phyloP scores from a whole-genome alignment of 306 rosid species.

The Oemleria cerasiformis region DNA sequence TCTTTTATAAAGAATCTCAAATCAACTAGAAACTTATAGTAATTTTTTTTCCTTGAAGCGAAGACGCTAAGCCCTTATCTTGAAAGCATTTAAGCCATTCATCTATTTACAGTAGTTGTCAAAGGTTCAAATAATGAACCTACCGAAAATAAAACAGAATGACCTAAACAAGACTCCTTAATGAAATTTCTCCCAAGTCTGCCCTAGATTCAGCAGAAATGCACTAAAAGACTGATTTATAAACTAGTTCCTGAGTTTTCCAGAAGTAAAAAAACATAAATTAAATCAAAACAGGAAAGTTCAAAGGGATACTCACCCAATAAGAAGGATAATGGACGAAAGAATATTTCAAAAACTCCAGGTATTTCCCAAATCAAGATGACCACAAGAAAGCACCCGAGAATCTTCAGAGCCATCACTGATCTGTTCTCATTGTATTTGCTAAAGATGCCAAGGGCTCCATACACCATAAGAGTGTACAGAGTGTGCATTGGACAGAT shows the following conservation, averaged over 20 bases:
- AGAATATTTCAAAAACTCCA: constrained; percentile 74
- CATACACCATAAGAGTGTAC: constrained; percentile 96
- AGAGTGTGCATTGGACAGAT: constrained; percentile 99
- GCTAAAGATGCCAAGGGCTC: constrained; percentile 85
- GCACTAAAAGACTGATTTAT: neutral
- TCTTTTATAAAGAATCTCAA: neutral
- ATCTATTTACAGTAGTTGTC: neutral
- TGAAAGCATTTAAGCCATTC: neutral
- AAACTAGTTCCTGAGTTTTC: constrained; percentile 16
- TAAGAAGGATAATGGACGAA: constrained; percentile 73
- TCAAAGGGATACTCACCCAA: constrained; percentile 61
- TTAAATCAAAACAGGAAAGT: constrained; percentile 9
- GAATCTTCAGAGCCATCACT: constrained; percentile 74
- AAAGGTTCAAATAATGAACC: neutral
- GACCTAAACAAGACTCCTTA: neutral
- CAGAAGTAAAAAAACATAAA: neutral
- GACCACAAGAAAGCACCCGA: constrained; percentile 86
- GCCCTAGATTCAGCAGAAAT: neutral
- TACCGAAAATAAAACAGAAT: neutral
- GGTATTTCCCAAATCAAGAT: constrained; percentile 95
- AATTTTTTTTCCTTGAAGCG: neutral
- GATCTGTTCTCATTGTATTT: constrained; percentile 84
- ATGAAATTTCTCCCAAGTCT: neutral
- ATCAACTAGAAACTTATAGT: neutral
- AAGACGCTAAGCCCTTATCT: neutral